These are phyloP conservation scores for Juncus effusus DNA, from an alignment of 176 grass and related monocot species.

Conservation along the genomic window DNA sequence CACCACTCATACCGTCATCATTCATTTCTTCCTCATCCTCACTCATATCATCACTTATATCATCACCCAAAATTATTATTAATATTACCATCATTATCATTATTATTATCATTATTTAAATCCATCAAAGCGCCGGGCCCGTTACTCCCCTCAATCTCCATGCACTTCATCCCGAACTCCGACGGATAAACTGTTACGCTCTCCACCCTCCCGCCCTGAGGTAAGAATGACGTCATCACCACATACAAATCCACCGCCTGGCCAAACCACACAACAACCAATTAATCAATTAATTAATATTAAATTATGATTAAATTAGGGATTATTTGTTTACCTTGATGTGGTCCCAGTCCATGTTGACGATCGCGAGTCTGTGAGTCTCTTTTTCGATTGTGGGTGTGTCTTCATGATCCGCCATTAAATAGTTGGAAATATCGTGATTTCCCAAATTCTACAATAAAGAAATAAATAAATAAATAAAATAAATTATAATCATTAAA, in stretches of 20 bases:
- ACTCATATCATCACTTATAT: constrained; percentile 16
- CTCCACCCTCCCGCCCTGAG: constrained; percentile 59
- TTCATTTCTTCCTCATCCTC: not conserved
- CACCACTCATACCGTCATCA: not conserved
- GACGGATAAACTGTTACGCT: constrained; percentile 73
- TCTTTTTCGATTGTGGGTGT: constrained; percentile 61
- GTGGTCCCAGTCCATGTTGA: constrained; percentile 96
- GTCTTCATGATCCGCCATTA: constrained; percentile 68
- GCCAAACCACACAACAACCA: constrained; percentile 17
- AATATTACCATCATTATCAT: not conserved
- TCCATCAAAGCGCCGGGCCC: constrained; percentile 59
- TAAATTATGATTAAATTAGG: not conserved
- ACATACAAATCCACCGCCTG: constrained; percentile 89
- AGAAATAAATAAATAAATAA: constrained; percentile 16
- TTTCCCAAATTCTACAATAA: constrained; percentile 44
- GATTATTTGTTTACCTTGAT: constrained; percentile 57
- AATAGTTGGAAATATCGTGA: constrained; percentile 62
- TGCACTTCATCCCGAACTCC: constrained; percentile 81
- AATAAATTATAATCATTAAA: constrained; percentile 4
- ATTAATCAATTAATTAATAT: not conserved
- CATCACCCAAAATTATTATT: constrained; percentile 31
- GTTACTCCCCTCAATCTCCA: constrained; percentile 66
- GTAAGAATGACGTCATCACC: constrained; percentile 70
- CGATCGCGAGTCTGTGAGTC: constrained; percentile 81
- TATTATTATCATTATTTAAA: not conserved